phyloP scores from a whole-genome alignment of 495 filamentous ascomycete genomes.

The Lindgomyces ingoldianus region DNA sequence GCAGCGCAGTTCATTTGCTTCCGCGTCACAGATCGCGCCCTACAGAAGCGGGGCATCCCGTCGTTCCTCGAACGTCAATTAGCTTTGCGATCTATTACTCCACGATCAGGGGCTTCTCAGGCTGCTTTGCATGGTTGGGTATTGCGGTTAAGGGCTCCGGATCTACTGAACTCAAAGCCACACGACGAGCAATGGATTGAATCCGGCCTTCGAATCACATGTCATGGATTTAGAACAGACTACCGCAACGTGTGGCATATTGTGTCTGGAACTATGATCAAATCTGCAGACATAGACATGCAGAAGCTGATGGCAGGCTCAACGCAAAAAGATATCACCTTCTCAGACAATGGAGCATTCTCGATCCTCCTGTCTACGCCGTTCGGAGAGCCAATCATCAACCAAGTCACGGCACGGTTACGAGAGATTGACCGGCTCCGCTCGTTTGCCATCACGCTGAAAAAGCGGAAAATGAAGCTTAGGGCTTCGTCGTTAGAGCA shows the following conservation, averaged over 20 bases:
- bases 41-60: background rate
- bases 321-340: slow-evolving; percentile 61
- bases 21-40: slow-evolving; percentile 11
- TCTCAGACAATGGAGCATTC: slow-evolving; percentile 61
- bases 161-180: slow-evolving; percentile 13
- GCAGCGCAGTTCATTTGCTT: slow-evolving; percentile 13
- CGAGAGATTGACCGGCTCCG: slow-evolving; percentile 64
- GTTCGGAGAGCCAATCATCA: slow-evolving; percentile 59
- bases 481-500: slow-evolving; percentile 60
- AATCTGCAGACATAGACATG: slow-evolving; percentile 21
- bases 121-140: slow-evolving; percentile 15
- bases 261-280: slow-evolving; percentile 19
- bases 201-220: slow-evolving; percentile 7
- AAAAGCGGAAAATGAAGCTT: slow-evolving; percentile 54
- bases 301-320: slow-evolving; percentile 51
- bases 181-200: slow-evolving; percentile 19
- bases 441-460: slow-evolving; percentile 63
- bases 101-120: background rate
- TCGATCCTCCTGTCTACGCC: slow-evolving; percentile 57
- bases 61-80: background rate
- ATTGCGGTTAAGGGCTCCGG: background rate
- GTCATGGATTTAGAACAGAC: slow-evolving; percentile 20
- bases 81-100: background rate
- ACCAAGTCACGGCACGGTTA: slow-evolving; percentile 56
- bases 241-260: slow-evolving; percentile 16